These are phyloP conservation scores for Alopecurus myosuroides DNA, from an alignment of 176 grass and related monocot genomes.

Conservation along the genomic window DNA sequence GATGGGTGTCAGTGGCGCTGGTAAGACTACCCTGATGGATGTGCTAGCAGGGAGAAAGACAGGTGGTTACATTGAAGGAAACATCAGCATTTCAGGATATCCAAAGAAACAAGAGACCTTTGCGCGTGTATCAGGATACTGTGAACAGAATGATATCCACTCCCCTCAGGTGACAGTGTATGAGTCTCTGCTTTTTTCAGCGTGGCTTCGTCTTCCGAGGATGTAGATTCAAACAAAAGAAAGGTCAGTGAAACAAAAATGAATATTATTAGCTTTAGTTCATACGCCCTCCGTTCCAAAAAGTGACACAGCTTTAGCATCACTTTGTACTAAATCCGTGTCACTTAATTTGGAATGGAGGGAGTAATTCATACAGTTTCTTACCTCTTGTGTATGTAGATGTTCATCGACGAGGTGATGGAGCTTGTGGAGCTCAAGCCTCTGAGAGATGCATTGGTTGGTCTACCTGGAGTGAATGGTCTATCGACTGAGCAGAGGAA, in stretches of 20 bases:
- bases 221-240: slow-evolving; percentile 63
- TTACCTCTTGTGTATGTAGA: slow-evolving; percentile 41
- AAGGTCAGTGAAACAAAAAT: slow-evolving; percentile 41
- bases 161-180: slow-evolving; percentile 84
- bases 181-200: slow-evolving; percentile 80
- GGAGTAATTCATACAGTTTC: too few relatives aligned
- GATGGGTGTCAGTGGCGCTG: slow-evolving; percentile 96
- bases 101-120: slow-evolving; percentile 93
- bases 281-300: too few relatives aligned
- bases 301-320: too few relatives aligned
- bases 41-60: slow-evolving; percentile 96
- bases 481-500: slow-evolving; percentile 89
- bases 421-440: slow-evolving; percentile 80
- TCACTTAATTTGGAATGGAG: too few relatives aligned
- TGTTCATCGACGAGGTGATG: slow-evolving; percentile 88
- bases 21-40: slow-evolving; percentile 95
- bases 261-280: background rate
- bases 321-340: too few relatives aligned
- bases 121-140: slow-evolving; percentile 88
- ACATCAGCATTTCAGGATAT: slow-evolving; percentile 82
- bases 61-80: slow-evolving; percentile 76
- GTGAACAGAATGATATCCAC: slow-evolving; percentile 91
- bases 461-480: slow-evolving; percentile 75
- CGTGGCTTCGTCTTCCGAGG: slow-evolving; percentile 77
- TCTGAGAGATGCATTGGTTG: slow-evolving; percentile 65